A percentile compares a stretch with the other conserved stretches of the same genome.
phyloP scores from a whole-genome alignment of 192 early-diverging fungal genomes.

The Gonapodya sp. region DNA sequence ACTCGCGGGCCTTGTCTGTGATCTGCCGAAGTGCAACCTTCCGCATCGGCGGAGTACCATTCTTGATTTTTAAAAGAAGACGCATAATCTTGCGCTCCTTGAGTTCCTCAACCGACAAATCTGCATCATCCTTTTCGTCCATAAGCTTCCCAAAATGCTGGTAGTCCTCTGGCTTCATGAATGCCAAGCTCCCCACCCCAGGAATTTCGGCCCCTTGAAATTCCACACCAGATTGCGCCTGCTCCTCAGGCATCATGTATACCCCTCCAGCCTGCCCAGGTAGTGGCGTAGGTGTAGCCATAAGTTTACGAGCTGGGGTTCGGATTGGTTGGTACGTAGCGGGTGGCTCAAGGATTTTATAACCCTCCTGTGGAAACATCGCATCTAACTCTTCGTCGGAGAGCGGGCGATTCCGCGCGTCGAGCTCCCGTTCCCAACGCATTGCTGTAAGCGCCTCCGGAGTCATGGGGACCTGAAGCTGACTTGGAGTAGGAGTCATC shows the following conservation, averaged over 20 bases:
- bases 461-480: constrained; percentile 62
- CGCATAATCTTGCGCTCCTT: constrained; percentile 96
- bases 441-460: constrained; percentile 65
- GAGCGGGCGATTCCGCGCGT: constrained; percentile 74
- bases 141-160: constrained; percentile 91
- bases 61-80: constrained; percentile 93
- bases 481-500: constrained; percentile 64
- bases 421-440: constrained; percentile 71
- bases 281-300: constrained; percentile 85
- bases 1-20: constrained; percentile 88
- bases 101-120: constrained; percentile 73
- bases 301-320: constrained; percentile 90
- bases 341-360: constrained; percentile 85
- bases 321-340: constrained; percentile 82
- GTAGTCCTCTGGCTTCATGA: constrained; percentile 95
- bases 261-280: constrained; percentile 49
- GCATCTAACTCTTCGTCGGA: constrained; percentile 93
- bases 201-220: constrained; percentile 70
- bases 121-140: constrained; percentile 71
- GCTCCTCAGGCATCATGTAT: constrained; percentile 82
- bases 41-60: constrained; percentile 89
- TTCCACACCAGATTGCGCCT: constrained; percentile 45
- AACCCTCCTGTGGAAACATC: constrained; percentile 84
- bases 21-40: constrained; percentile 90
- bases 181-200: constrained; percentile 71